Conservation (phyloP, 202 grass and related monocot genomes). For the Carex arenaria region DNA sequence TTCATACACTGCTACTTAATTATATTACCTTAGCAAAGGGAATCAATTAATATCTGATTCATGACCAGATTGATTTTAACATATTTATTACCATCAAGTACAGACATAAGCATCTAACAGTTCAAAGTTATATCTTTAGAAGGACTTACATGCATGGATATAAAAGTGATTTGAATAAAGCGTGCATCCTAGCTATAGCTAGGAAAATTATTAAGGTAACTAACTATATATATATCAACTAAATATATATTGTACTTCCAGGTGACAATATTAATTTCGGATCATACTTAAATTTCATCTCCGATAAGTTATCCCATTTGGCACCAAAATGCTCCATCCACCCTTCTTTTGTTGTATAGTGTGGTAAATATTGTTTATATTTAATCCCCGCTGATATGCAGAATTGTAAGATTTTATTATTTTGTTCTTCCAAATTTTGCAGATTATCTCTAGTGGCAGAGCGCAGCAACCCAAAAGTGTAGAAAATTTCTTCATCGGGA, state of each 20-base stretch:
- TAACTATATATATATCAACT: background rate
- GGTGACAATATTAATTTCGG: constrained; percentile 69
- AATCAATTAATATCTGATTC: background rate
- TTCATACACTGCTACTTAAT: background rate
- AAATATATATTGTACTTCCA: constrained; percentile 43
- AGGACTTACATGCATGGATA: too few relatives aligned
- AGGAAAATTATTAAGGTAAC: background rate
- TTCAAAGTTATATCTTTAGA: too few relatives aligned
- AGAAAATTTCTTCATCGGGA: constrained; percentile 67
- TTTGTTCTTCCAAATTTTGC: constrained; percentile 37
- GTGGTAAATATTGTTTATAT: constrained; percentile 51
- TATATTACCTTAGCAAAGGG: too few relatives aligned
- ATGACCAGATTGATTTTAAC: too few relatives aligned
- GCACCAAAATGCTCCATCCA: constrained; percentile 62
- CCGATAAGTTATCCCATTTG: constrained; percentile 42
- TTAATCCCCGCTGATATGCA: constrained; percentile 43
- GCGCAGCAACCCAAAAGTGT: constrained; percentile 48
- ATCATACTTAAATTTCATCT: constrained; percentile 56
- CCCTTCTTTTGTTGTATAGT: constrained; percentile 28
- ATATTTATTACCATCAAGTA: too few relatives aligned
- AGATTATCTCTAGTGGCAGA: constrained; percentile 32
- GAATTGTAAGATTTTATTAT: constrained; percentile 36
- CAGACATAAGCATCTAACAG: too few relatives aligned
- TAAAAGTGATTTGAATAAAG: too few relatives aligned
- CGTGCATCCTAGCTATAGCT: background rate